Conservation (phyloP, 805 yeast species). For the Yamadazyma sp. region DNA sequence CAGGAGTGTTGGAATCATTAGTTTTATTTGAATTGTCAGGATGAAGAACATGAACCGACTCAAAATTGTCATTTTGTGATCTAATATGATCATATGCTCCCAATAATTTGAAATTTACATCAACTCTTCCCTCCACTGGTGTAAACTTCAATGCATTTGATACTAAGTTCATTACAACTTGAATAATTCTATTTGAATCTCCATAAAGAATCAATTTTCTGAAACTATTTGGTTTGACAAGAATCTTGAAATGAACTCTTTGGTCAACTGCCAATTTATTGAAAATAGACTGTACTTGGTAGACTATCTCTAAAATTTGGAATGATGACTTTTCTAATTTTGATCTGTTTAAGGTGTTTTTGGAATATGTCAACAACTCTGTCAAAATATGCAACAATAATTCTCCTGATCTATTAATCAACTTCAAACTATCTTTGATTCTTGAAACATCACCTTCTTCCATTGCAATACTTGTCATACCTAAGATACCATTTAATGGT, state of each 20-base stretch:
- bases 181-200: slow-evolving; percentile 86
- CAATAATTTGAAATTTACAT: slow-evolving; percentile 56
- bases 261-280: slow-evolving; percentile 76
- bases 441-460: slow-evolving; percentile 70
- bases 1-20: slow-evolving; percentile 2
- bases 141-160: slow-evolving; percentile 91
- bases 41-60: slow-evolving; percentile 41
- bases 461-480: slow-evolving; percentile 93
- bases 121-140: slow-evolving; percentile 80
- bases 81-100: slow-evolving; percentile 66
- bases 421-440: slow-evolving; percentile 70
- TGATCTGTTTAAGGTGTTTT: slow-evolving; percentile 80
- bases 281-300: slow-evolving; percentile 84
- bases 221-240: slow-evolving; percentile 56
- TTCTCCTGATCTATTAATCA: slow-evolving; percentile 91
- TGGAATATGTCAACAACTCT: slow-evolving; percentile 87
- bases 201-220: slow-evolving; percentile 72
- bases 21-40: slow-evolving; percentile 13
- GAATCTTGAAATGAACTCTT: slow-evolving; percentile 63
- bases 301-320: slow-evolving; percentile 72
- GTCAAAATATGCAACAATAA: slow-evolving; percentile 83
- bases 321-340: slow-evolving; percentile 82
- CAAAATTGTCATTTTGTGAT: slow-evolving; percentile 41
- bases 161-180: slow-evolving; percentile 88
- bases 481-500: slow-evolving; percentile 92